Conservation (phyloP, 495 filamentous ascomycete genomes). For the Stereocaulon alpinum region DNA sequence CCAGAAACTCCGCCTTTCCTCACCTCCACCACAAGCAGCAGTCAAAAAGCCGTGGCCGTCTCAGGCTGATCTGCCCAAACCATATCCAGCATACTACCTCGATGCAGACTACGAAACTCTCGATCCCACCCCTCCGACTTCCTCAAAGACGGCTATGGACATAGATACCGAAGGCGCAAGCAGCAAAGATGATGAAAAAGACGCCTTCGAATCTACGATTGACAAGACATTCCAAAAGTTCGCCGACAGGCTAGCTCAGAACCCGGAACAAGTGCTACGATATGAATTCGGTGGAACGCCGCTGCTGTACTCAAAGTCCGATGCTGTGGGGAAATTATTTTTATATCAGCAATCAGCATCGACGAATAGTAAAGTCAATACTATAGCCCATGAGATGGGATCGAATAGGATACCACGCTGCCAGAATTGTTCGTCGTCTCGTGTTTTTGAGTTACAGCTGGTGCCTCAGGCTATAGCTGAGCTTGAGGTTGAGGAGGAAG, state of each 20-base stretch:
- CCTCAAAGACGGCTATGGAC: slow-evolving; percentile 38
- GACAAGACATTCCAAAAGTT: slow-evolving; percentile 87
- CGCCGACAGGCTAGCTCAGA: slow-evolving; percentile 77
- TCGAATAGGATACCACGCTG: slow-evolving; percentile 56
- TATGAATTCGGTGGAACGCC: slow-evolving; percentile 81
- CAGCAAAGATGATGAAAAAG: slow-evolving; percentile 61
- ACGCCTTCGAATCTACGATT: slow-evolving; percentile 69
- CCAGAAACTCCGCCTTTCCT: slow-evolving; percentile 46
- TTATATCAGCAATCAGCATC: slow-evolving; percentile 18
- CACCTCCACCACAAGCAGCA: slow-evolving; percentile 28
- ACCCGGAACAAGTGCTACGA: slow-evolving; percentile 86
- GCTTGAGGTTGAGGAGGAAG: slow-evolving; percentile 69
- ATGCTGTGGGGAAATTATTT: slow-evolving; percentile 60
- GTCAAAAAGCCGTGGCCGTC: slow-evolving; percentile 64
- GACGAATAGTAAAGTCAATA: slow-evolving; percentile 19
- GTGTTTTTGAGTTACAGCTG: slow-evolving; percentile 88
- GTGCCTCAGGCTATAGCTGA: slow-evolving; percentile 82
- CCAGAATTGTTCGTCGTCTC: slow-evolving; percentile 56
- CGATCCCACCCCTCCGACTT: slow-evolving; percentile 39
- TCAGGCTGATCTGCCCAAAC: slow-evolving; percentile 47
- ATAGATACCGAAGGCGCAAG: slow-evolving; percentile 36
- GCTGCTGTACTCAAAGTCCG: slow-evolving; percentile 67
- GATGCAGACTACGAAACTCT: slow-evolving; percentile 91
- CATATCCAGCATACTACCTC: slow-evolving; percentile 70
- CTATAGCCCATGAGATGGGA: background rate